phyloP scores from a whole-genome alignment of 495 filamentous ascomycete species.

The Aspergillus bridgeri region DNA sequence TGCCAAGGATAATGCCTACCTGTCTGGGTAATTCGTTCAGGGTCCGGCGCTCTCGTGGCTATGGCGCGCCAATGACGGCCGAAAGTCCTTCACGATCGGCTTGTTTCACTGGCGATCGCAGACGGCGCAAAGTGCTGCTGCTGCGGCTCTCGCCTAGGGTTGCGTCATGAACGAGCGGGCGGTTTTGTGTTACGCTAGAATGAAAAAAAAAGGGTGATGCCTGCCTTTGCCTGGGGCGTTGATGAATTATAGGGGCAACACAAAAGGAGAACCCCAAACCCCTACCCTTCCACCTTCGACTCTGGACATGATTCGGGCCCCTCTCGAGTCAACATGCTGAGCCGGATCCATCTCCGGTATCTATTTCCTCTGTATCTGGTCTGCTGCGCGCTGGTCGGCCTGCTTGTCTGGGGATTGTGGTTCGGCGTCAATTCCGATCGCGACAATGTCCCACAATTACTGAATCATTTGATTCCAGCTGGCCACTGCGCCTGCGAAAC shows the following conservation, averaged over 20 bases:
- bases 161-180: background rate
- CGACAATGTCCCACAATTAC: constrained; percentile 9
- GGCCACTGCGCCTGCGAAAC: constrained; percentile 18
- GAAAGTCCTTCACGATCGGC: background rate
- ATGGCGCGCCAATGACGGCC: background rate
- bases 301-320: background rate
- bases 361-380: background rate
- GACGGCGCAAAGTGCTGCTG: background rate
- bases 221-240: too few species aligned
- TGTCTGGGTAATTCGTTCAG: background rate
- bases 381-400: background rate
- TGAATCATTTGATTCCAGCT: constrained; percentile 15
- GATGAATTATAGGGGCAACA: too few species aligned
- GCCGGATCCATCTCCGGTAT: background rate
- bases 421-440: constrained; percentile 14
- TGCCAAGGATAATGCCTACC: background rate
- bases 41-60: too few species aligned
- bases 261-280: background rate
- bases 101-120: background rate
- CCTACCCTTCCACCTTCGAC: background rate
- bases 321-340: background rate
- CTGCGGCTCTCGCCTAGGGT: background rate
- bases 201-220: background rate
- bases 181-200: background rate
- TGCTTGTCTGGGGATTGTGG: constrained; percentile 10